phyloP scores from a whole-genome alignment of 805 yeast species.

The Saccharomyces kudriavzevii region DNA sequence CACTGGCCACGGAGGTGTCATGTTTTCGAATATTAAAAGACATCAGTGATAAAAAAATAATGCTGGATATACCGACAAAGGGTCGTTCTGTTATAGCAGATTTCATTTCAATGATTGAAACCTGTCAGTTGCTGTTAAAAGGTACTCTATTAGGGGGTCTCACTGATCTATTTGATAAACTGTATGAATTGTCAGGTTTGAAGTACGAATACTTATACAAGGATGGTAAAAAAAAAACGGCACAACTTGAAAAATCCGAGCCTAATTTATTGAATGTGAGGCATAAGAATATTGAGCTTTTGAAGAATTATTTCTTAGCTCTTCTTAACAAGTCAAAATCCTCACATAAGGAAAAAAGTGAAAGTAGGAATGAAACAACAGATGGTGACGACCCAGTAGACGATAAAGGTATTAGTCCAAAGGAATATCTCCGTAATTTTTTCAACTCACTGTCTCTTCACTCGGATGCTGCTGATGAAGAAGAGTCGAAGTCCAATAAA shows the following conservation, averaged over 20 bases:
- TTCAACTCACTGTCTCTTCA: conserved; percentile 32
- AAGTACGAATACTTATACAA: conserved; percentile 18
- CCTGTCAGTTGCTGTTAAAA: conserved; percentile 11
- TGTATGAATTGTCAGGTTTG: conserved; percentile 28
- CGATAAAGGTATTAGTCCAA: neutral
- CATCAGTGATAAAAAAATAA: conserved; percentile 5
- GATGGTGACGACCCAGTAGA: conserved; percentile 2
- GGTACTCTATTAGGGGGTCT: conserved; percentile 8
- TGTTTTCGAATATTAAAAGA: conserved; percentile 12
- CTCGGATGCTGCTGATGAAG: conserved; percentile 11
- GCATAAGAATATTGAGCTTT: conserved; percentile 20
- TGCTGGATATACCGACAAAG: conserved; percentile 15
- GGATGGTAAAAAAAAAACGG: conserved; percentile 21
- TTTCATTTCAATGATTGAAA: conserved; percentile 19
- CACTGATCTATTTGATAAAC: conserved; percentile 20
- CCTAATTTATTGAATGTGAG: conserved; percentile 20
- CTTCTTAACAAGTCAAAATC: neutral
- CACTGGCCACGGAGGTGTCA: conserved; percentile 1
- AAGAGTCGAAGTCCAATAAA: conserved; percentile 10
- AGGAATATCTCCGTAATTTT: conserved; percentile 26
- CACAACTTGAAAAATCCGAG: conserved; percentile 14
- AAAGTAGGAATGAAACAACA: neutral
- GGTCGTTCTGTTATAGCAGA: conserved; percentile 15
- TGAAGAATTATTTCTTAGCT: conserved; percentile 21
- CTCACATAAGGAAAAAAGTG: neutral